Evolutionary conservation across 78 protist genomes (phyloP), one percentile per base, ranked within the genome.

Genomic region (Dictyostelium firmibasis): DNA sequence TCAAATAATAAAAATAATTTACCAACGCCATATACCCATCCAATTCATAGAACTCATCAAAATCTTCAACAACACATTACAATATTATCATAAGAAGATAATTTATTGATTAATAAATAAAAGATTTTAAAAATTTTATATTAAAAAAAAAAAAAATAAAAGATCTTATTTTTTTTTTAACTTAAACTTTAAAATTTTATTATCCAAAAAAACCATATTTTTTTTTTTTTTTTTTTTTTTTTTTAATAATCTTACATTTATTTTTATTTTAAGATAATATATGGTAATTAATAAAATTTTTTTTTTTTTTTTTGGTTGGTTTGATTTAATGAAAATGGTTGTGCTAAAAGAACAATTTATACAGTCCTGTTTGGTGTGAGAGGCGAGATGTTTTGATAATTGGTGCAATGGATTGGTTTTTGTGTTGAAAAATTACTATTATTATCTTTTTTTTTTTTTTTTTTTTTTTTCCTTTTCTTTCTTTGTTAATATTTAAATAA

Each of bases 41-140:
- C 78, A 70, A 70, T 31, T 14, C 78, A 72, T 5, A 72, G 27
- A 72, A 72, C 79, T 31, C 79, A 72, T 33, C 79, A 72, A 72
- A 72, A 72, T 72, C 23, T 72, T 29, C 79, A 72, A 72, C 79
- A 72, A 72, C 79, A 72, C 36, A 72, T 72, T 72, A 33, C 79
- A 72, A 72, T 72, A 31, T 33, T 72, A 72, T 72, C 79, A 29
- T 70, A 70, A 70, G 74, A 64, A 64, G 67, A 57, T 57, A 57
- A 57, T 57, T 57, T 57, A 57, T 57, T 57, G 67, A 57, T 57
- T 57, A 57, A 57, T 57, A 57, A 57, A 14, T 20, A 57, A 57
- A 20, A 57, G 67, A 57, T 57, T 57, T 57, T 57, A 57, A 57
- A 50, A 16, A 57, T 20, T 50, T 57, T 20, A 57, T 14, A 14